These are phyloP conservation scores for Trypanosoma vivax DNA, from an alignment of 208 protist genomes.

Conservation along the genomic window DNA sequence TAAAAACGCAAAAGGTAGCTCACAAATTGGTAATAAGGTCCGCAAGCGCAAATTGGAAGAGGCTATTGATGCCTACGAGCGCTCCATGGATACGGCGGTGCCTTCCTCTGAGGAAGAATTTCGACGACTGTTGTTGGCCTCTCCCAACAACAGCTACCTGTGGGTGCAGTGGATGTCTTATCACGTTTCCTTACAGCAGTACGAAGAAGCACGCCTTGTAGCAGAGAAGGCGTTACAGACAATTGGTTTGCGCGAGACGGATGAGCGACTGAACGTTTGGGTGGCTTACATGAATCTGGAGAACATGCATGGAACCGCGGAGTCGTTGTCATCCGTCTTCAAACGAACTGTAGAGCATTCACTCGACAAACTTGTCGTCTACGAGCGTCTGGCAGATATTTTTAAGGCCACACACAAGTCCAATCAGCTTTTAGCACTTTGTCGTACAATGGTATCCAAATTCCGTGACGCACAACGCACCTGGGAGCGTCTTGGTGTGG, in stretches of 20 bases:
- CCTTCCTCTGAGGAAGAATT: constrained; percentile 87
- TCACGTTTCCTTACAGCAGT: constrained; percentile 74
- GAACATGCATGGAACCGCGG: constrained; percentile 85
- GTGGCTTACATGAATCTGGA: constrained; percentile 92
- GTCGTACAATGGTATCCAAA: constrained; percentile 76
- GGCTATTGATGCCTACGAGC: constrained; percentile 83
- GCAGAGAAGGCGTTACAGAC: constrained; percentile 87
- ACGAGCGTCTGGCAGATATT: constrained; percentile 86
- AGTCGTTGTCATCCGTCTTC: constrained; percentile 85
- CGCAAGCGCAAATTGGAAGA: constrained; percentile 71
- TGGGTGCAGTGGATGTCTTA: constrained; percentile 93
- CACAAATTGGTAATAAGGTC: constrained; percentile 22
- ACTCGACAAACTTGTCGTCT: constrained; percentile 45
- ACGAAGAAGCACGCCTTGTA: constrained; percentile 85
- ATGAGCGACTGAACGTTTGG: constrained; percentile 91
- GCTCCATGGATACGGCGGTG: constrained; percentile 47
- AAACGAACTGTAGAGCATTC: constrained; percentile 69
- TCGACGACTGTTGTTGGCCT: constrained; percentile 79
- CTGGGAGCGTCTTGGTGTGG: constrained; percentile 78
- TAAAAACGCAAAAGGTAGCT: constrained; percentile 12
- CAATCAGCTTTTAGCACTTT: constrained; percentile 76
- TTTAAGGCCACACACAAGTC: constrained; percentile 64
- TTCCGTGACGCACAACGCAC: constrained; percentile 57
- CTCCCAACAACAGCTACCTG: constrained; percentile 88
- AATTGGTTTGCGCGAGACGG: constrained; percentile 75